A percentile compares a stretch with the other conserved stretches of the same genome.
Conservation (phyloP, 1,139 yeast species). For the Zygosaccharomyces pseudobailii region DNA sequence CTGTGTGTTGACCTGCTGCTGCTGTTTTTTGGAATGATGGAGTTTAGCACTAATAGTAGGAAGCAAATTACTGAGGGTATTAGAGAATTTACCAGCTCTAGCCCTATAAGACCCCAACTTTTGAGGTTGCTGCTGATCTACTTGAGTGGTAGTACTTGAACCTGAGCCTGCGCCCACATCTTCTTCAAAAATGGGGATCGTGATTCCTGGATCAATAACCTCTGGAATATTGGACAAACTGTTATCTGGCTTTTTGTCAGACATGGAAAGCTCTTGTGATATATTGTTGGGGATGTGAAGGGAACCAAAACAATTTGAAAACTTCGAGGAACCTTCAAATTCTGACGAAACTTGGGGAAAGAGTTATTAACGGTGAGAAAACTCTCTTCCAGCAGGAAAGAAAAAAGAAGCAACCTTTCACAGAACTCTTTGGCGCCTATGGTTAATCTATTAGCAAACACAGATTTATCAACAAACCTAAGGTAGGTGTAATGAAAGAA, state of each 20-base stretch:
- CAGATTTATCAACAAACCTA: background rate
- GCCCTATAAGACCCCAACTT: slow-evolving; percentile 17
- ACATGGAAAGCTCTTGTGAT: background rate
- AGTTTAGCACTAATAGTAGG: slow-evolving; percentile 19
- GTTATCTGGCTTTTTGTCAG: slow-evolving; percentile 4
- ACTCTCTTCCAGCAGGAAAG: background rate
- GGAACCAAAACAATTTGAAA: background rate
- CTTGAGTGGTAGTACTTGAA: slow-evolving; percentile 8
- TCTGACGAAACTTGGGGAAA: background rate
- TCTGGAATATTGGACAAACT: slow-evolving; percentile 27
- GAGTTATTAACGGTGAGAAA: background rate
- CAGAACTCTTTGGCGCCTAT: background rate
- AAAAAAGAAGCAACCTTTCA: background rate
- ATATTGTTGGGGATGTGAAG: background rate
- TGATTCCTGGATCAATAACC: slow-evolving; percentile 33
- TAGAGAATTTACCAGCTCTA: slow-evolving; percentile 16
- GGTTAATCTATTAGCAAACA: background rate
- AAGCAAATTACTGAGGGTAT: slow-evolving; percentile 14
- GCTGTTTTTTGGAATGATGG: slow-evolving; percentile 15
- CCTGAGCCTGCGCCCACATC: slow-evolving; percentile 8
- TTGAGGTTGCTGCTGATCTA: slow-evolving; percentile 14
- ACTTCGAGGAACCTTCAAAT: background rate
- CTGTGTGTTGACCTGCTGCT: background rate
- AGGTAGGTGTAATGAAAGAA: background rate
- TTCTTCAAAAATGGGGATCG: slow-evolving; percentile 31